Base-by-base conservation (phyloP, 225 moss, liverwort and hornwort species). In the Ulota crispa region DNA sequence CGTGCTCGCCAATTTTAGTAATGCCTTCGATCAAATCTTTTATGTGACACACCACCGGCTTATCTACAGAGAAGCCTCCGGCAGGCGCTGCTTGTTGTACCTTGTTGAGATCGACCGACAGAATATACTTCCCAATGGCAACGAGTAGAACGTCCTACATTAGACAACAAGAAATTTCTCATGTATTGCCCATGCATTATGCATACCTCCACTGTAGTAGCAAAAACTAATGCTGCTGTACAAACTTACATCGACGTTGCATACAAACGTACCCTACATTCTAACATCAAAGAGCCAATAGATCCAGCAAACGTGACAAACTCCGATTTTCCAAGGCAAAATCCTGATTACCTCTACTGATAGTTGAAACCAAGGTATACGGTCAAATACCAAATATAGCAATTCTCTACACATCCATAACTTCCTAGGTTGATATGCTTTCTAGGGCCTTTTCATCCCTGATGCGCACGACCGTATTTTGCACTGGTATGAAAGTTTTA, bases 91-190 rank as follows among this genome's bases (percentile, higher is more conserved):
- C 88, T 50, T 80, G 84, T 75, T 87, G 89, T 70, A 93, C 84
- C 92, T 94, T 94, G 82, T 47, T 89, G 56, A 93, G 69, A 85
- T 99, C 94, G 69, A 99, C 86, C 55, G 91, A 87, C 72, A 99
- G 62, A n/a, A 96, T 90, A 63, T 93, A 93, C 85, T 93, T 99
- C 59, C 94, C 99, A 27, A 99, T 88, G n/a, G 93, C 96, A 28
- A 99, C 93, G 66, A 96, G 89, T 80, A 99, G 76, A 57, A 93
- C 59, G 36, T 95, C 93, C 99, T 99, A 85, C 92, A 93, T 68
- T 63, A 82, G 52, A 80, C 70, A 81, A 83, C 31, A 80, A 47
- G 75, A 20, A 52, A 53, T 81, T 64, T 65, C 42, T 28, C 34
- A 69, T 24, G 65, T 65, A 75, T 45, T 71, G 14, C 30, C 54